phyloP scores from a whole-genome alignment of 2,329 filamentous ascomycete species.

The Aspergillus vadensis region DNA sequence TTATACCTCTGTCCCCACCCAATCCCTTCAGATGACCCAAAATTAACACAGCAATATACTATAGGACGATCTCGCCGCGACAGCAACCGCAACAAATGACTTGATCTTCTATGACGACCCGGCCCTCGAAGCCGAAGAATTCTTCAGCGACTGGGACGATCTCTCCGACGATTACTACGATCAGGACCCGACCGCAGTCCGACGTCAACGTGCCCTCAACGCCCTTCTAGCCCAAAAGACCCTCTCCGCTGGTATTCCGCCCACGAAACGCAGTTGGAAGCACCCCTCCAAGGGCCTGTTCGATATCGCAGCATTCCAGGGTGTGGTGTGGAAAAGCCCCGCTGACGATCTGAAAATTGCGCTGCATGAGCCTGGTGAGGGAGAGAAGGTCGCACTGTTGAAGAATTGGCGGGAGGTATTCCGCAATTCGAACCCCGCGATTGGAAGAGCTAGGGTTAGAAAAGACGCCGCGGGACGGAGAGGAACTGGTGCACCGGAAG shows the following conservation, averaged over 20 bases:
- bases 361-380: constrained; percentile 42
- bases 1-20: neutral
- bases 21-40: neutral
- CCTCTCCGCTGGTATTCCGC: neutral
- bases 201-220: constrained; percentile 23
- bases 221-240: constrained; percentile 2
- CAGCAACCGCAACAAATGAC: constrained; percentile 43
- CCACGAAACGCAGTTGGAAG: constrained; percentile 1
- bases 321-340: constrained; percentile 44
- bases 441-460: constrained; percentile 25
- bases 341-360: constrained; percentile 27
- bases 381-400: constrained; percentile 47
- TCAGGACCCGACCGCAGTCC: constrained; percentile 42
- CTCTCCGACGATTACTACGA: constrained; percentile 50
- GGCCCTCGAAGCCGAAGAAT: constrained; percentile 41
- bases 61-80: constrained; percentile 48
- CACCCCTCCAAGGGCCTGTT: constrained; percentile 13
- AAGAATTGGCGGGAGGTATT: constrained; percentile 52
- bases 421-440: constrained; percentile 36
- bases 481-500: neutral
- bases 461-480: constrained; percentile 8
- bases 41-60: constrained; percentile 10
- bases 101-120: constrained; percentile 44
- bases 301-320: constrained; percentile 38
- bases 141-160: constrained; percentile 50